phyloP scores from a whole-genome alignment of 1,139 yeast genomes.

The Candida sojae region DNA sequence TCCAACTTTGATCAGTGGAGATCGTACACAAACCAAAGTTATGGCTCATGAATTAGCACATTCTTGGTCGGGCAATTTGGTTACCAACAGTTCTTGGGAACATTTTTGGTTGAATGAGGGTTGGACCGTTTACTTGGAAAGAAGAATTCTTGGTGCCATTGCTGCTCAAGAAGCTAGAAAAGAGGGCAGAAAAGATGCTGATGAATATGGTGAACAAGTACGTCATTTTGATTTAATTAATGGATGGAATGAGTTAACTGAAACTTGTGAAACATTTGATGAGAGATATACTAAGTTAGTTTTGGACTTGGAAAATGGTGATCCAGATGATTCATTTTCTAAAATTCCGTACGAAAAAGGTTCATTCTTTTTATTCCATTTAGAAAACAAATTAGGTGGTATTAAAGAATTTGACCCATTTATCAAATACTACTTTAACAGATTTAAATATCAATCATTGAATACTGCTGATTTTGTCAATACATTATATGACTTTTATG shows the following conservation, averaged over 20 bases:
- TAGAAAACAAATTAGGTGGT: conserved; percentile 32
- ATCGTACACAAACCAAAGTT: conserved; percentile 36
- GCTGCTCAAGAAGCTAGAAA: conserved; percentile 27
- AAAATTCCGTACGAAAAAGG: conserved; percentile 41
- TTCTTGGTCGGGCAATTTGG: conserved; percentile 41
- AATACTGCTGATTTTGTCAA: conserved; percentile 33
- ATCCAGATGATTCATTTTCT: conserved; percentile 40
- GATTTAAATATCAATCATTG: conserved; percentile 31
- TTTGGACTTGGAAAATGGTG: conserved; percentile 27
- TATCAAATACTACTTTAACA: conserved; percentile 33
- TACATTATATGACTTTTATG: conserved; percentile 30
- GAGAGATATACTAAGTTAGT: conserved; percentile 27
- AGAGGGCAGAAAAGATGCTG: conserved; percentile 21
- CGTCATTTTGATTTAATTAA: conserved; percentile 33
- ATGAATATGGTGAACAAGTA: conserved; percentile 28
- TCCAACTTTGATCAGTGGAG: conserved; percentile 36
- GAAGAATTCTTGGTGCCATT: conserved; percentile 35
- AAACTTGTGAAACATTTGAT: conserved; percentile 21
- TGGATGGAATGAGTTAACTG: conserved; percentile 32
- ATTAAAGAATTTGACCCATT: conserved; percentile 29
- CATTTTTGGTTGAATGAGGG: conserved; percentile 45
- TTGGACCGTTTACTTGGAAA: conserved; percentile 40
- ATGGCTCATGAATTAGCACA: conserved; percentile 44
- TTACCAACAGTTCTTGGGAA: conserved; percentile 39
- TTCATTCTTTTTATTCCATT: conserved; percentile 30